Evolutionary conservation across 139 green algal species (phyloP).

Genomic region (Pleodorina starrii): DNA sequence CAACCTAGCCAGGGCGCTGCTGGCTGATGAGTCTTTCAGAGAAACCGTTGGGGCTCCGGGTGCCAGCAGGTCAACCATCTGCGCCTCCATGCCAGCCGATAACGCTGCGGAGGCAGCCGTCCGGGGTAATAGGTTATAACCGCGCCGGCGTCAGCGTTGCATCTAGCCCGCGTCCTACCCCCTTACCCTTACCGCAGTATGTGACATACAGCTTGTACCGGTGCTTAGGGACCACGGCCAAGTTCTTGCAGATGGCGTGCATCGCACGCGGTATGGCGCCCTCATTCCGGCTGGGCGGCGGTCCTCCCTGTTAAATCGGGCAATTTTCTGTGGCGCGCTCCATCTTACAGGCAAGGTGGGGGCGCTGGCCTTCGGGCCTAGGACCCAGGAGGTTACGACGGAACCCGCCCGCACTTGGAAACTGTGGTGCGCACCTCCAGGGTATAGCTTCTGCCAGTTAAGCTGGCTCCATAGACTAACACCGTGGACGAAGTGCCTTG

Average conservation of each 20-base stretch:
- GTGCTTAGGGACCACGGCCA: conserved; percentile 40
- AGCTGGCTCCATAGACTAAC: conserved; percentile 20
- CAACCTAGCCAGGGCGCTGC: conserved; percentile 47
- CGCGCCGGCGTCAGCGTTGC: too few species aligned
- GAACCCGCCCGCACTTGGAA: too few species aligned
- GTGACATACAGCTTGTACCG: conserved; percentile 53
- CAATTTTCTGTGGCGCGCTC: too few species aligned
- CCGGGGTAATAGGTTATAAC: too few species aligned
- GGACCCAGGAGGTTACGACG: too few species aligned
- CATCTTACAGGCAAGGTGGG: too few species aligned
- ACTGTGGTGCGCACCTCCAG: conserved; percentile 44
- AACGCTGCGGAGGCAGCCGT: conserved; percentile 11
- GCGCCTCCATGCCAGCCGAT: conserved; percentile 47
- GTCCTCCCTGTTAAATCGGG: background rate
- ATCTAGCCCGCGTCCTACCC: too few species aligned
- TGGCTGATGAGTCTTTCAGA: conserved; percentile 53
- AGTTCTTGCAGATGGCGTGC: conserved; percentile 46
- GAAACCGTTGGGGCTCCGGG: conserved; percentile 35
- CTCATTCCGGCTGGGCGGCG: background rate
- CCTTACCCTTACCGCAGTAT: conserved; percentile 45
- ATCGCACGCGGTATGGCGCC: conserved; percentile 37
- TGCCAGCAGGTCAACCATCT: conserved; percentile 57
- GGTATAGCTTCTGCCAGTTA: conserved; percentile 36
- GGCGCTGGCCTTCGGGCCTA: too few species aligned
- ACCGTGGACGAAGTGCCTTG: conserved; percentile 20